Conservation (phyloP, 116 monocot genomes). For the Posidonia oceanica region DNA sequence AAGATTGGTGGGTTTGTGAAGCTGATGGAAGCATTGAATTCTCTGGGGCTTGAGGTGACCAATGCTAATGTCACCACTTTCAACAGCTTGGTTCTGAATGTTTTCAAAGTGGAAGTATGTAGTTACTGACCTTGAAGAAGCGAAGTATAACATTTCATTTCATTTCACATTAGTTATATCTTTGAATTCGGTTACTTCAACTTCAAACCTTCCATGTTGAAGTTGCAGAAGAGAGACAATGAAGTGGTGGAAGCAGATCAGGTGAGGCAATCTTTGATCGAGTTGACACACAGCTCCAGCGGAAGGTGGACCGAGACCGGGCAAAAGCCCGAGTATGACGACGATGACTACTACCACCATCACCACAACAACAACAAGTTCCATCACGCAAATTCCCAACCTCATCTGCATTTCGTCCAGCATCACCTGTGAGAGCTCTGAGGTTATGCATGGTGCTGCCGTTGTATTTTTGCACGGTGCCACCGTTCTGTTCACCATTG, state of each 20-base stretch:
- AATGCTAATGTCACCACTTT: slow-evolving; percentile 71
- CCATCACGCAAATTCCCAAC: background rate
- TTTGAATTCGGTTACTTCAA: too few relatives aligned
- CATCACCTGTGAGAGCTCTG: background rate
- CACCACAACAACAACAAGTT: background rate
- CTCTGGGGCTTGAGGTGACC: slow-evolving; percentile 72
- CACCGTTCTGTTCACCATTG: too few relatives aligned
- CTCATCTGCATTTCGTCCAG: slow-evolving; percentile 2
- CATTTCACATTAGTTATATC: too few relatives aligned
- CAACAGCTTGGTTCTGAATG: slow-evolving; percentile 51
- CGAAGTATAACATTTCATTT: too few relatives aligned
- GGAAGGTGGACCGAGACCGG: background rate
- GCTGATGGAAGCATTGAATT: slow-evolving; percentile 76
- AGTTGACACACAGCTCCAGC: slow-evolving; percentile 13
- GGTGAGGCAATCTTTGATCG: slow-evolving; percentile 65
- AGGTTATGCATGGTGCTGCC: too few relatives aligned
- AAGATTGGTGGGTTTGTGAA: slow-evolving; percentile 57
- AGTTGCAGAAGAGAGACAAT: slow-evolving; percentile 51
- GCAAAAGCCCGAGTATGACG: background rate
- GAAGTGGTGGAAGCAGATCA: slow-evolving; percentile 68
- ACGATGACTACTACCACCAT: background rate
- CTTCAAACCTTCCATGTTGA: background rate
- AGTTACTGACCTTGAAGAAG: too few relatives aligned
- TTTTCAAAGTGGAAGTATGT: slow-evolving; percentile 64
- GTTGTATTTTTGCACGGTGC: too few relatives aligned